A percentile compares a stretch with the other conserved stretches of the same genome.
phyloP scores from a whole-genome alignment of 2,329 filamentous ascomycete species.

The Westerdykella ornata region DNA sequence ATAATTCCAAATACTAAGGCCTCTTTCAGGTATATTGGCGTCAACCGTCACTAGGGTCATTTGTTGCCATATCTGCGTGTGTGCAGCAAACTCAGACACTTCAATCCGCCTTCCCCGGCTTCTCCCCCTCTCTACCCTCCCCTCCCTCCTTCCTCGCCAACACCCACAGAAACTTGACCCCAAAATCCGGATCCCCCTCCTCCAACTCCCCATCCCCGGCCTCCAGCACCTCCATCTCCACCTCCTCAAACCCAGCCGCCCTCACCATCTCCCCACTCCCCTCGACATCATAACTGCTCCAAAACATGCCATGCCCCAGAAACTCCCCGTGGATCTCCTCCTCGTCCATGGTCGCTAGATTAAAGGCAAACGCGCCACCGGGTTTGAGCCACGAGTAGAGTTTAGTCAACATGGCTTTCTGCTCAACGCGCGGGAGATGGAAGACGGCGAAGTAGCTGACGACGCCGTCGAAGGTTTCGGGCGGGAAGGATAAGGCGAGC shows the following conservation, averaged over 20 bases:
- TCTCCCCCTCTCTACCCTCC: no score
- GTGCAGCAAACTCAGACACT: no score
- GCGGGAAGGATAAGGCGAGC: constrained; percentile 34
- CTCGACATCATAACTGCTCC: constrained; percentile 38
- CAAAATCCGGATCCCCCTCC: constrained; percentile 13
- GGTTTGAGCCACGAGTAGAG: constrained; percentile 47
- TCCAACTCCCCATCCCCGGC: constrained; percentile 12
- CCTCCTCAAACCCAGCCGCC: constrained; percentile 20
- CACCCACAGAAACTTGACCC: constrained; percentile 28
- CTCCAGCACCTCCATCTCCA: constrained; percentile 20
- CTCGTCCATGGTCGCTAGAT: constrained; percentile 45
- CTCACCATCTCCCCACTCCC: constrained; percentile 27
- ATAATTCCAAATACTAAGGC: no score
- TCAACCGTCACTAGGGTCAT: no score
- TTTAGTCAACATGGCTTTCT: constrained; percentile 42
- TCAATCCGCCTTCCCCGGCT: no score
- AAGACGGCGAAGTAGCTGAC: constrained; percentile 51
- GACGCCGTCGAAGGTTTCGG: constrained; percentile 43
- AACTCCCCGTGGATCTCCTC: constrained; percentile 22
- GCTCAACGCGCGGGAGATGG: constrained; percentile 49
- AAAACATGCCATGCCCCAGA: constrained; percentile 37
- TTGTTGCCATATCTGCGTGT: no score
- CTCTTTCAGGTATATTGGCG: no score
- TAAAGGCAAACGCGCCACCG: constrained; percentile 41
- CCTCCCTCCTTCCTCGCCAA: constrained; percentile 13